Evolutionary conservation across 2,329 filamentous ascomycete genomes (phyloP), one percentile per base, ranked within the genome.

Genomic region (Acephala macrosclerotiorum): DNA sequence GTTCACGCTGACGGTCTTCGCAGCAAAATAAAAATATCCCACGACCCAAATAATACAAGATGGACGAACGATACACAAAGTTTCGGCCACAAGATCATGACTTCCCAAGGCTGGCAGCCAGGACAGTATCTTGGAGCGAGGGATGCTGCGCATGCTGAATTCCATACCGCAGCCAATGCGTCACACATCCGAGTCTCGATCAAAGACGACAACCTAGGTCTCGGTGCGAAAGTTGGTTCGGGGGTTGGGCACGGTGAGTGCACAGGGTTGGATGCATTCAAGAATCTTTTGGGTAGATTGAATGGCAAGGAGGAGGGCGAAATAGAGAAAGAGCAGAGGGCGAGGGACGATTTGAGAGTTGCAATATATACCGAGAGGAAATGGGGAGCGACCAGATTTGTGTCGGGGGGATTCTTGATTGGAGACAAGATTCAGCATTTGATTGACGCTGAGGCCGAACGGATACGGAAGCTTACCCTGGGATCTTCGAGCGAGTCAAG

Each of bases 31-130:
- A 97, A 95, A 81, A 89, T 98, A 76, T 91, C 91, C 71, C 86
- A 91, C 77, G 96, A 99, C 80, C 96, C 96, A 8, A 97, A 98
- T 81, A 99, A 98, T 79, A 97, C 93, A 57, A 89, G 87, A 84
- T 99, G 96, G 96, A 89, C 91, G 64, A 89, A 90, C 74, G 91
- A 94, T 77, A 92, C 91, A 70, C 86, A 86, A 64, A 90, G 89
- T 61, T 98, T 96, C 78, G 96, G 96, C 72, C 94, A 97, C 78
- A 92, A 89, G 76, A 95, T 98, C 72, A 89, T 99, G 75, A 88
- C 90, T 58, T 85, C 91, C 18, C 94, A 97, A 75, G 96, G 96
- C 70, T 99, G 96, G 96, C 86, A 90, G 67, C 93, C 94, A 0
- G 96, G 96, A 40, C 85, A 91, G 70, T 92, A 88, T 61, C 87